These are phyloP conservation scores for Hyparrhenia diplandra DNA, from an alignment of 176 grass and related monocot species.

Conservation along the genomic window DNA sequence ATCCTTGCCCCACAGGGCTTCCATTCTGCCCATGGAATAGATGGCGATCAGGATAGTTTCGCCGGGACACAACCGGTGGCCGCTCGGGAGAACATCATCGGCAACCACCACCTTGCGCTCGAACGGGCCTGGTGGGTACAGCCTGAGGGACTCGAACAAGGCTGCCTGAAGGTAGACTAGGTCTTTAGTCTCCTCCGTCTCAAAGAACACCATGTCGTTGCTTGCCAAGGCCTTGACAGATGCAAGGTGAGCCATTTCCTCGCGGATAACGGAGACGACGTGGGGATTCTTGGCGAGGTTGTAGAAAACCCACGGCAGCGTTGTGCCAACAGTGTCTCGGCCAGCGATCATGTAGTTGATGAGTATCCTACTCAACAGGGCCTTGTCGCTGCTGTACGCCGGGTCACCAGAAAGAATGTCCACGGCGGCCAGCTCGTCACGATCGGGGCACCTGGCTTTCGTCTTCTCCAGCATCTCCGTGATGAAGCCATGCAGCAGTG, in stretches of 20 bases:
- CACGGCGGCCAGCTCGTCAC: neutral
- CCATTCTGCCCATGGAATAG: constrained; percentile 13
- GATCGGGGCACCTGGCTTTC: neutral
- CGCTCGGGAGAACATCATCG: constrained; percentile 6
- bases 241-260: neutral
- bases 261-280: neutral
- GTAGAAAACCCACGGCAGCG: neutral
- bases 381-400: neutral
- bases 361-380: neutral
- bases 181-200: constrained; percentile 10
- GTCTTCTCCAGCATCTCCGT: neutral
- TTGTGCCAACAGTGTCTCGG: neutral
- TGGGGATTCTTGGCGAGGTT: neutral
- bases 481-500: neutral
- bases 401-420: neutral
- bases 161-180: constrained; percentile 44
- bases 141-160: constrained; percentile 40
- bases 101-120: constrained; percentile 22
- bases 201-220: neutral
- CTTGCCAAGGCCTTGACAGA: neutral
- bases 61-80: neutral
- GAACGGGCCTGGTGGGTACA: constrained; percentile 7
- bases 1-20: neutral
- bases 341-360: neutral
- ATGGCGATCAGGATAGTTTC: neutral